Percentiles rank a stretch among this genome's conserved stretches.
Conservation (phyloP, 2,329 filamentous ascomycete genomes). For the Metarhizium robertsii region DNA sequence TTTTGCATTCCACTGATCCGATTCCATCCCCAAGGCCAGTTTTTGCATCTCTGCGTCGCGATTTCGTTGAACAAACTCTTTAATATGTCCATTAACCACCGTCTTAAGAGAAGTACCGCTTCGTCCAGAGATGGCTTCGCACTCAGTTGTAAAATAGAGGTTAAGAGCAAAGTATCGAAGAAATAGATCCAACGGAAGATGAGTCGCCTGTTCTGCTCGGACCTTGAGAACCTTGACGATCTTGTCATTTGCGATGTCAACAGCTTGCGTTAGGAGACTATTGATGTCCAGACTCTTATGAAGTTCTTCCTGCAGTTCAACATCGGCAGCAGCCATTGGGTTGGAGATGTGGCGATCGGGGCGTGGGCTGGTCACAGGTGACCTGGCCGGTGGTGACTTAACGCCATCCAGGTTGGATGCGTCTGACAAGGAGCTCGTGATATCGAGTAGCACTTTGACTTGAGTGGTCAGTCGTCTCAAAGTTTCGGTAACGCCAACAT, state of each 20-base stretch:
- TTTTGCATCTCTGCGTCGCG: constrained; percentile 65
- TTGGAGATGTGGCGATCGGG: constrained; percentile 19
- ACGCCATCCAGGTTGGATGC: constrained; percentile 27
- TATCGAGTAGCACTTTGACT: constrained; percentile 88
- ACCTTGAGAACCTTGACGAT: constrained; percentile 69
- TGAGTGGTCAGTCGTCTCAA: constrained; percentile 79
- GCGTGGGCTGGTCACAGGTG: constrained; percentile 43
- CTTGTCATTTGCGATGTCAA: constrained; percentile 72
- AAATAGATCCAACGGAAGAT: constrained; percentile 60
- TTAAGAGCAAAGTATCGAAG: constrained; percentile 77
- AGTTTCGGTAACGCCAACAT: constrained; percentile 80
- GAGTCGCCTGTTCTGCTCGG: constrained; percentile 62
- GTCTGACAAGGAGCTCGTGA: constrained; percentile 65
- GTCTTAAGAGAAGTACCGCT: constrained; percentile 68
- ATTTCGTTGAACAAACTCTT: constrained; percentile 64
- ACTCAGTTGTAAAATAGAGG: constrained; percentile 75
- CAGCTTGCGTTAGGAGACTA: constrained; percentile 68
- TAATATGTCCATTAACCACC: constrained; percentile 73
- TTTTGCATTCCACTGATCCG: constrained; percentile 69
- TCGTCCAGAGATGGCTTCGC: constrained; percentile 72
- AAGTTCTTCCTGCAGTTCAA: constrained; percentile 61
- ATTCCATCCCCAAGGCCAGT: constrained; percentile 68
- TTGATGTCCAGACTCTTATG: constrained; percentile 69
- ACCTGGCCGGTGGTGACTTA: constrained; percentile 39
- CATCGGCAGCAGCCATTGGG: constrained; percentile 15